Conservation (phyloP, 2,329 filamentous ascomycete genomes). For the Cytospora leucostoma region DNA sequence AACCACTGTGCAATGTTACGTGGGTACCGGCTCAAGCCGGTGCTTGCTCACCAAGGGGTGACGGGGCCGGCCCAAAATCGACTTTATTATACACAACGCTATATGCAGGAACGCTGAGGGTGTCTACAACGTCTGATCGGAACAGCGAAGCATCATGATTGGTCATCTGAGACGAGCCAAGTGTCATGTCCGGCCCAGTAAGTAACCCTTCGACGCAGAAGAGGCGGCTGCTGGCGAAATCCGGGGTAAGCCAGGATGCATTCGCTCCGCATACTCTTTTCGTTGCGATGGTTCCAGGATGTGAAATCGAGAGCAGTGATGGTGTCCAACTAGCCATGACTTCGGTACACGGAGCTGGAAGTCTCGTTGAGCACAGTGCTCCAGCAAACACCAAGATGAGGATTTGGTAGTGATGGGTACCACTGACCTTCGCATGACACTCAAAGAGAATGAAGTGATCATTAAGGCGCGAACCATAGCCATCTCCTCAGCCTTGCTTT, state of each 20-base stretch:
- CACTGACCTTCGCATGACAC: too few relatives aligned
- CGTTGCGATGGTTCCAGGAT: slow-evolving; percentile 45
- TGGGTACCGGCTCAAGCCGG: slow-evolving; percentile 1
- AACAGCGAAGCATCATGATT: slow-evolving; percentile 43
- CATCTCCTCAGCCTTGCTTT: too few relatives aligned
- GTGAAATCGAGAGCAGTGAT: slow-evolving; percentile 51
- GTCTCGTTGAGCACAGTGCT: slow-evolving; percentile 9
- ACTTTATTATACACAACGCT: slow-evolving; percentile 33
- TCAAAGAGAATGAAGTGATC: too few relatives aligned
- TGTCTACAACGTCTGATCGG: slow-evolving; percentile 40
- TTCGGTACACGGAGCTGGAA: slow-evolving; percentile 30
- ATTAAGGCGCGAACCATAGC: too few relatives aligned
- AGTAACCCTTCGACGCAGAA: slow-evolving; percentile 64
- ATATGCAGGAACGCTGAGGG: slow-evolving; percentile 39
- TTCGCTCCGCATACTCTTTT: slow-evolving; percentile 53
- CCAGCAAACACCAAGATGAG: slow-evolving; percentile 11
- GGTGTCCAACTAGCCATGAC: slow-evolving; percentile 50
- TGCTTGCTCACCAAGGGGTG: slow-evolving; percentile 34
- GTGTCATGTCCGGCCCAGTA: slow-evolving; percentile 47
- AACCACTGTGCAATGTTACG: neutral
- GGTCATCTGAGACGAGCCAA: slow-evolving; percentile 44
- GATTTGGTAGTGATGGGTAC: too few relatives aligned
- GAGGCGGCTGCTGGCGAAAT: slow-evolving; percentile 50
- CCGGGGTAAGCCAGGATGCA: slow-evolving; percentile 63
- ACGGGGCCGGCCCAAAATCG: slow-evolving; percentile 40